These are phyloP conservation scores for Aspergillus saccharolyticus DNA, from an alignment of 495 filamentous ascomycete genomes.

Conservation along the genomic window DNA sequence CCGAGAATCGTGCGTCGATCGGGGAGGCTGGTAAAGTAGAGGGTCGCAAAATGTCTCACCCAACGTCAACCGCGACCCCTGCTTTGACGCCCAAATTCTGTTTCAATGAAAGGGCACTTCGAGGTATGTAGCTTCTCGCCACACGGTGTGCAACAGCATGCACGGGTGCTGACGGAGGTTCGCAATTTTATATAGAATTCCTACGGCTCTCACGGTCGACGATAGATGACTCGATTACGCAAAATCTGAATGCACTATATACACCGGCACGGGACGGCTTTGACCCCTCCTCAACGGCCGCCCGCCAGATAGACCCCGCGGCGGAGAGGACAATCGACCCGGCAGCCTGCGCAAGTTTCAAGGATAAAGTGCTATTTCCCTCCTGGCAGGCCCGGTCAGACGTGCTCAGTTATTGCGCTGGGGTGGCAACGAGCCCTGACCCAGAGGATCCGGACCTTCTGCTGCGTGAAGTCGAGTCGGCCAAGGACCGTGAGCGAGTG, in stretches of 20 bases:
- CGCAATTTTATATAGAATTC: slow-evolving; percentile 60
- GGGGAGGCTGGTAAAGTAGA: slow-evolving; percentile 16
- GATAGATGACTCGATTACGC: slow-evolving; percentile 88
- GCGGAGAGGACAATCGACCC: slow-evolving; percentile 49
- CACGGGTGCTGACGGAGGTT: slow-evolving; percentile 6
- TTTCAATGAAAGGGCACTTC: slow-evolving; percentile 77
- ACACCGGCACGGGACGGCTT: slow-evolving; percentile 69
- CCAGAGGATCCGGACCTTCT: slow-evolving; percentile 80
- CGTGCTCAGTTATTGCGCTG: slow-evolving; percentile 83
- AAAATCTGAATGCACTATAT: slow-evolving; percentile 86
- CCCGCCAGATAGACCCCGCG: slow-evolving; percentile 45
- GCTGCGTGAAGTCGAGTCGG: slow-evolving; percentile 63
- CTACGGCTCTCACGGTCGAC: slow-evolving; percentile 78
- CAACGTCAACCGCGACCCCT: slow-evolving; percentile 51
- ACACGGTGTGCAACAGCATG: not conserved
- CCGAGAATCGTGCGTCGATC: slow-evolving; percentile 18
- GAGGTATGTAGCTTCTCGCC: slow-evolving; percentile 53
- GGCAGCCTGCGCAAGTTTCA: slow-evolving; percentile 63
- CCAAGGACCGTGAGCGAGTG: slow-evolving; percentile 64
- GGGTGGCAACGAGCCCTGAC: slow-evolving; percentile 82
- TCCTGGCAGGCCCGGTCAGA: slow-evolving; percentile 84
- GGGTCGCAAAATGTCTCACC: slow-evolving; percentile 53
- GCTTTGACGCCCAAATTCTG: slow-evolving; percentile 83
- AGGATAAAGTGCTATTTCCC: slow-evolving; percentile 74
- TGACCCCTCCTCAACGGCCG: slow-evolving; percentile 71